Evolutionary conservation across 2,329 filamentous ascomycete genomes (phyloP).

Genomic region (Alternaria rosae): DNA sequence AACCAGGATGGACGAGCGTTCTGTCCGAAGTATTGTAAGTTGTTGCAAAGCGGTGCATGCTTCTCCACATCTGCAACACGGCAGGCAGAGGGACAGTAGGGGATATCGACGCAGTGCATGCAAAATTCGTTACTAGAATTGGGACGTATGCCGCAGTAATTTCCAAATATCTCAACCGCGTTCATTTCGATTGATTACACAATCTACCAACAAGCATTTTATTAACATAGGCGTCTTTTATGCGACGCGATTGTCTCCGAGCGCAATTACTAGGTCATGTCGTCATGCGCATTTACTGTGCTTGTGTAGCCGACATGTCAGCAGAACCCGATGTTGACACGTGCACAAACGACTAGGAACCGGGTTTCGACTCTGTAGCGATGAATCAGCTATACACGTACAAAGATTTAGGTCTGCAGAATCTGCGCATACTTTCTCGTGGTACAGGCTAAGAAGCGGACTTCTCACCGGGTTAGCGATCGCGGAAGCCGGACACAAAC

Average conservation of each 20-base stretch:
- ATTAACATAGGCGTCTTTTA: not conserved
- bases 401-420: not conserved
- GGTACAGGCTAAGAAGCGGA: not conserved
- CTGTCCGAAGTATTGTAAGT: not conserved
- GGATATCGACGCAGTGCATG: not conserved
- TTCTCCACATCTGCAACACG: not conserved
- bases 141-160: not conserved
- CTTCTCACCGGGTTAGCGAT: not conserved
- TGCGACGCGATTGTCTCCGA: not conserved
- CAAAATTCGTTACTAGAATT: not conserved
- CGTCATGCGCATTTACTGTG: not conserved
- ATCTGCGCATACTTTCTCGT: not conserved
- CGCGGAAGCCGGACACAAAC: constrained; percentile 5
- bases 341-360: not conserved
- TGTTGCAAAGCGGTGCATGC: not conserved
- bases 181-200: not conserved
- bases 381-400: not conserved
- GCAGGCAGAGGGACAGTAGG: not conserved
- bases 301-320: not conserved
- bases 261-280: not conserved
- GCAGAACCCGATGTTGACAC: not conserved
- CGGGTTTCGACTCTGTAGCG: not conserved
- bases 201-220: too few species aligned
- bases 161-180: not conserved
- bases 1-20: not conserved